Evolutionary conservation across 495 filamentous ascomycete genomes (phyloP), one percentile per base, ranked within the genome.

Genomic region (Rusavskia elegans): DNA sequence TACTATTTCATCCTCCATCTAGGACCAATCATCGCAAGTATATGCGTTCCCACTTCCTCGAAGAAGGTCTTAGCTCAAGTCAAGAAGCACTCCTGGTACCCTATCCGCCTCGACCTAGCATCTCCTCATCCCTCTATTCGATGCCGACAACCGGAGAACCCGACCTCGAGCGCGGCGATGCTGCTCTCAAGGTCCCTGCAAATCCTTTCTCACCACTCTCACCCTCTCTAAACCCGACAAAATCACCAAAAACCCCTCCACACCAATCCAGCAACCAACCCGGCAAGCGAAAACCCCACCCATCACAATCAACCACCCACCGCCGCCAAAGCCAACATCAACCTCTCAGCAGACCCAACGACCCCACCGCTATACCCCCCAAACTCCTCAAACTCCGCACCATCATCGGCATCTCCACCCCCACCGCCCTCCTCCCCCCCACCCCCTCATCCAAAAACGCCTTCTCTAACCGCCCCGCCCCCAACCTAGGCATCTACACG

Each of bases 401-500:
- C 20, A 23, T 29, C 44, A 27, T 46, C 23, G 44, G 44, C 20
- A 46, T 46, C 23, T 25, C 20, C 14, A 46, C 44, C 23, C 44
- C 44, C 2, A 5, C 17, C 5, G 6, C 20, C 23, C 23, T 46
- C 19, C 14, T 29, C 19, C 6, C 23, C 2, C 8, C 14, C 20
- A 25, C 44, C 23, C 10, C 44, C 0, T 46, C 44, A 16, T 29
- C 21, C 19, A 46, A 46, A 13, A 35, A 35, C 16, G 7, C 40
- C 40, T 42, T 42, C 40, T 7, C n/a, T 30, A 17, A 36, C 16
- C 73, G 74, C 25, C 64, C 68, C 14, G 73, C 69, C 1, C 66
- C 66, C 7, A 82, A 82, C 58, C 63, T 79, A 39, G 78, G 79
- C 42, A 76, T 81, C 27, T 81, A 83, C 61, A 67, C 71, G 2